Percentiles rank a stretch among this genome's conserved stretches.
These are phyloP conservation scores for Suillus hirtellus DNA, from an alignment of 768 basidiomycete species.

Conservation along the genomic window DNA sequence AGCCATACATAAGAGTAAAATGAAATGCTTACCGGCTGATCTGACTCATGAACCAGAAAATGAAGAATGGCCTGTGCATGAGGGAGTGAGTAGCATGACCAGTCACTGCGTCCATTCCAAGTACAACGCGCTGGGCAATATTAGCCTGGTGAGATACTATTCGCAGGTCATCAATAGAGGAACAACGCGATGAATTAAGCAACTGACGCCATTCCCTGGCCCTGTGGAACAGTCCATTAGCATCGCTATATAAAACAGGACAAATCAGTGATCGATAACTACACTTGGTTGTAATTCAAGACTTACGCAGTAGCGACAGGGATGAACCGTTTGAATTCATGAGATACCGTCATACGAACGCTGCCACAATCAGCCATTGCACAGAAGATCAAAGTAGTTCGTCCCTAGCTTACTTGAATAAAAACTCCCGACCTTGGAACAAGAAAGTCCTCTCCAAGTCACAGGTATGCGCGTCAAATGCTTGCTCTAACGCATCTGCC, in stretches of 20 bases:
- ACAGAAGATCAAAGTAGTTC: slow-evolving; percentile 3
- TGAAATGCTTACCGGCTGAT: slow-evolving; percentile 47
- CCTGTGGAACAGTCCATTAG: slow-evolving; percentile 53
- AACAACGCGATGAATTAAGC: slow-evolving; percentile 9
- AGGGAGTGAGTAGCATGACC: slow-evolving; percentile 48
- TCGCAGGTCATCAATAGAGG: slow-evolving; percentile 12
- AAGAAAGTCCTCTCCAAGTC: slow-evolving; percentile 65
- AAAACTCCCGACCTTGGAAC: slow-evolving; percentile 68
- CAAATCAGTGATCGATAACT: slow-evolving; percentile 8
- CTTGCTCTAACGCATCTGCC: slow-evolving; percentile 63
- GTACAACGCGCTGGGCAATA: slow-evolving; percentile 60
- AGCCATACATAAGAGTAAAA: slow-evolving; percentile 11
- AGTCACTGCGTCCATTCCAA: slow-evolving; percentile 60
- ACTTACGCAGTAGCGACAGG: slow-evolving; percentile 59
- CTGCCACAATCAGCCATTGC: slow-evolving; percentile 34
- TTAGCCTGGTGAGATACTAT: slow-evolving; percentile 57
- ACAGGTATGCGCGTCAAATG: slow-evolving; percentile 65
- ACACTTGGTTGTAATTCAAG: not conserved
- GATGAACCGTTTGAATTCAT: slow-evolving; percentile 66
- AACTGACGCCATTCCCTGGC: slow-evolving; percentile 68
- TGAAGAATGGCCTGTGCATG: slow-evolving; percentile 61
- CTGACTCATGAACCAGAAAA: slow-evolving; percentile 78
- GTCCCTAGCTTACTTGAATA: slow-evolving; percentile 42
- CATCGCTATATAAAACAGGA: slow-evolving; percentile 34
- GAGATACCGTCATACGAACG: slow-evolving; percentile 67